phyloP scores from a whole-genome alignment of 306 rosid species.

The Lagenaria siceraria region DNA sequence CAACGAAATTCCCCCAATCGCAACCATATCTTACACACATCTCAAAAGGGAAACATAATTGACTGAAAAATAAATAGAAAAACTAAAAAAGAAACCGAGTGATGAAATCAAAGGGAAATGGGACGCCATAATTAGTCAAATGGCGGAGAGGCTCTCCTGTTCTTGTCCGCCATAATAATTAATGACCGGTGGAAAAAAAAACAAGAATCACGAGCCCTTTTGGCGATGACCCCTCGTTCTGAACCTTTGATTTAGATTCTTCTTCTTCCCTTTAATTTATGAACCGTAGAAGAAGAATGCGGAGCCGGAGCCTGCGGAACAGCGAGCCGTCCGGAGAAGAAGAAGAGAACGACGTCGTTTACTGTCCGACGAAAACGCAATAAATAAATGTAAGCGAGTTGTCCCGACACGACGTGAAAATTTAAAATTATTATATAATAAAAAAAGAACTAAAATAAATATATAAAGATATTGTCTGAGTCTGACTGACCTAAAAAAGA shows the following conservation, averaged over 20 bases:
- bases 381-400: neutral
- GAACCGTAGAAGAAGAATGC: neutral
- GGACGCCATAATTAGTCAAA: neutral
- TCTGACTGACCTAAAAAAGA: neutral
- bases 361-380: neutral
- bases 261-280: neutral
- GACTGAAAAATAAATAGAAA: neutral
- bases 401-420: neutral
- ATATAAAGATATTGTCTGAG: neutral
- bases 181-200: neutral
- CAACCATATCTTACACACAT: conserved; percentile 25
- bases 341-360: neutral
- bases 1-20: conserved; percentile 20
- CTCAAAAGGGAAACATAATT: neutral
- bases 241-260: neutral
- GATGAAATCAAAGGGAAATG: neutral
- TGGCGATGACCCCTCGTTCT: neutral
- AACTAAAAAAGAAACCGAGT: neutral
- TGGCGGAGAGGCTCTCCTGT: neutral
- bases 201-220: neutral
- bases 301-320: neutral
- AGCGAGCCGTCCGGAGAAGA: neutral
- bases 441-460: too few relatives aligned
- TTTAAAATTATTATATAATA: neutral
- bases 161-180: neutral